Base-by-base conservation (phyloP, 345 rosid genomes). In the Sapria himalayana region DNA sequence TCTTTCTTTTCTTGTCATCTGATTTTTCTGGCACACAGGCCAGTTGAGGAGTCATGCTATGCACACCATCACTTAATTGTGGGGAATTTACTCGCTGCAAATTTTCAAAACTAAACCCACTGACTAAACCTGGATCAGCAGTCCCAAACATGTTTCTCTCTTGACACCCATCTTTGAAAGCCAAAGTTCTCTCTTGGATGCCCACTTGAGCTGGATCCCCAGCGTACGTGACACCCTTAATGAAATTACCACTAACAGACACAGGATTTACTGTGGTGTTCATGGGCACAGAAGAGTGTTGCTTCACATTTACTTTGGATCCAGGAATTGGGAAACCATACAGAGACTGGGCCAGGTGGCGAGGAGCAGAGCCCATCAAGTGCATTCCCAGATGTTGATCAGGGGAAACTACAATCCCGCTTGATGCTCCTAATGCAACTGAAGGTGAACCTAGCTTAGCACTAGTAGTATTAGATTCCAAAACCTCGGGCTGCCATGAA, bases 261-360 rank as follows among this genome's bases (percentile, higher is more conserved):
- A 64, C 54, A 43, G 58, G 76, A 37, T 56, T 73, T 22, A 52
- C 22, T 12, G 55, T 37, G 42, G 72, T 38, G 51, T 60, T 71
- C 60, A 65, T 59, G 54, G 67, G 80, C 20, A 60, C 52, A 16
- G 75, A 16, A 47, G 74, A 59, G 51, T 49, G 57, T 22, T 61
- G 62, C 59, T 39, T 63, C 15, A 62, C 52, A 61, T 50, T 57
- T 22, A 58, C 64, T 48, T 72, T 67, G 41, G 71, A 39, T 33
- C 70, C 64, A 45, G 72, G 46, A 29, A 63, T 45, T 35, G 74
- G 76, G 50, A 69, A 64, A 15, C 85, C 84, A 45, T 70, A 64
- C 45, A 79, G 66, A 37, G 98, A 82, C 41, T 59, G 81, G 55
- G 71, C 76, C 56, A 52, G 59, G 43, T 76, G 78, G 31, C 64